Percentiles rank a stretch among this genome's conserved stretches.
These are phyloP conservation scores for Orbilia brochopaga DNA, from an alignment of 2,329 filamentous ascomycete genomes.

Conservation along the genomic window DNA sequence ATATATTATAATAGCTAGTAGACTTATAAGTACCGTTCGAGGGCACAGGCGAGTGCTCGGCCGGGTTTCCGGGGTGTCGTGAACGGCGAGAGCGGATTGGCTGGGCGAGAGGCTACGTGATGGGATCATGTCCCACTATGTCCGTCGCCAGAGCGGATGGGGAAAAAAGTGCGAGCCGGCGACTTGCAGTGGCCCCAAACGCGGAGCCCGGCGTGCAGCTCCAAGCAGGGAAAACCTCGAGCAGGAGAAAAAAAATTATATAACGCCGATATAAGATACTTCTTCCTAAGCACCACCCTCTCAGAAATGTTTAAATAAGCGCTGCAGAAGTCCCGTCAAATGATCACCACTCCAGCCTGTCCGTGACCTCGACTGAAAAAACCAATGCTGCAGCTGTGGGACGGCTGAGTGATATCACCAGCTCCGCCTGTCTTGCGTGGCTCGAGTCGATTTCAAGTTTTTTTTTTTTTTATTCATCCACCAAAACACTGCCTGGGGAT, in stretches of 20 bases:
- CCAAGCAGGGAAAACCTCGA: neutral
- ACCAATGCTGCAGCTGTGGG: neutral
- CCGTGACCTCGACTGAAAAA: neutral
- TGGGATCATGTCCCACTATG: neutral
- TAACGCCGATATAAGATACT: neutral
- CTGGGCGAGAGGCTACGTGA: constrained; percentile 25
- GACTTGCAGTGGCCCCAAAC: constrained; percentile 2
- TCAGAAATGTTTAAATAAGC: constrained; percentile 10
- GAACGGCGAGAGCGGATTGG: constrained; percentile 23
- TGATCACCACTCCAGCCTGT: neutral
- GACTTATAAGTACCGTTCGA: no score
- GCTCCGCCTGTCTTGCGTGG: constrained; percentile 23
- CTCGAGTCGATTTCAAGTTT: constrained; percentile 24
- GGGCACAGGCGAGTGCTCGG: constrained; percentile 14
- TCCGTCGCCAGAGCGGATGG: neutral
- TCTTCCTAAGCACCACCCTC: neutral
- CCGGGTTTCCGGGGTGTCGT: constrained; percentile 41
- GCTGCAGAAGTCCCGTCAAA: constrained; percentile 2
- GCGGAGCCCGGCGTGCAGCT: neutral
- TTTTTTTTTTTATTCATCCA: no score
- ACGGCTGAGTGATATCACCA: constrained; percentile 41
- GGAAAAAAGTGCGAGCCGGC: constrained; percentile 13
- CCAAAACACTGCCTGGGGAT: neutral
- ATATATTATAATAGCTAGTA: no score
- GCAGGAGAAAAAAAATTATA: neutral